Evolutionary conservation across 345 rosid species (phyloP).

Genomic region (Heritiera littoralis): DNA sequence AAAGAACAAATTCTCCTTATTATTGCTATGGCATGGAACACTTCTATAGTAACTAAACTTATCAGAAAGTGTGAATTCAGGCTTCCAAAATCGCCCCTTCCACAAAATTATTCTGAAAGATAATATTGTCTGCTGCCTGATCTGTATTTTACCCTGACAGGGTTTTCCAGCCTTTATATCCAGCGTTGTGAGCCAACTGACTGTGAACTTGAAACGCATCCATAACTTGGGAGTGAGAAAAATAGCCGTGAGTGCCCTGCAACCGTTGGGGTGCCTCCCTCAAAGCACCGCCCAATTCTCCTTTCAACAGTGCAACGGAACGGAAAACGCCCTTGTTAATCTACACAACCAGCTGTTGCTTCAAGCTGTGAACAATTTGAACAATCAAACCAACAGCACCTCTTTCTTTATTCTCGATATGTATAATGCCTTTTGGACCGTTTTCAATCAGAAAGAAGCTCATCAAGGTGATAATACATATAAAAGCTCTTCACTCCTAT

Average conservation of each 20-base stretch:
- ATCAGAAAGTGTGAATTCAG: not conserved
- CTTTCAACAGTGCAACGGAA: slow-evolving; percentile 50
- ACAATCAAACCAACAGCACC: slow-evolving; percentile 34
- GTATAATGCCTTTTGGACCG: slow-evolving; percentile 52
- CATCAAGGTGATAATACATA: slow-evolving; percentile 22
- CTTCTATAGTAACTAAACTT: too few species aligned
- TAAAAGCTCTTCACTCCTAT: not conserved
- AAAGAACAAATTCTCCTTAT: too few species aligned
- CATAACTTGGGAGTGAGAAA: slow-evolving; percentile 60
- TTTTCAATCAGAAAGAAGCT: slow-evolving; percentile 38
- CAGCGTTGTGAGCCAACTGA: slow-evolving; percentile 56
- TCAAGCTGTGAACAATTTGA: slow-evolving; percentile 52
- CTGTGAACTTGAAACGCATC: slow-evolving; percentile 49
- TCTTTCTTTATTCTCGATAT: slow-evolving; percentile 55
- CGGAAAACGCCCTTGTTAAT: slow-evolving; percentile 32
- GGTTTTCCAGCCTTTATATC: slow-evolving; percentile 44
- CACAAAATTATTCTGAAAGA: not conserved
- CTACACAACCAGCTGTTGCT: slow-evolving; percentile 56
- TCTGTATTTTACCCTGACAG: slow-evolving; percentile 28
- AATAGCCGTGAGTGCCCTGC: slow-evolving; percentile 47
- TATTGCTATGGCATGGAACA: too few species aligned
- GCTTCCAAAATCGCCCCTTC: not conserved
- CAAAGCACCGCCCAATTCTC: slow-evolving; percentile 28
- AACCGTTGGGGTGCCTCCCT: slow-evolving; percentile 88
- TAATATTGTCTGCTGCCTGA: not conserved